Evolutionary conservation across 192 early-diverging fungal species (phyloP).

Genomic region (Linnemannia zychae): DNA sequence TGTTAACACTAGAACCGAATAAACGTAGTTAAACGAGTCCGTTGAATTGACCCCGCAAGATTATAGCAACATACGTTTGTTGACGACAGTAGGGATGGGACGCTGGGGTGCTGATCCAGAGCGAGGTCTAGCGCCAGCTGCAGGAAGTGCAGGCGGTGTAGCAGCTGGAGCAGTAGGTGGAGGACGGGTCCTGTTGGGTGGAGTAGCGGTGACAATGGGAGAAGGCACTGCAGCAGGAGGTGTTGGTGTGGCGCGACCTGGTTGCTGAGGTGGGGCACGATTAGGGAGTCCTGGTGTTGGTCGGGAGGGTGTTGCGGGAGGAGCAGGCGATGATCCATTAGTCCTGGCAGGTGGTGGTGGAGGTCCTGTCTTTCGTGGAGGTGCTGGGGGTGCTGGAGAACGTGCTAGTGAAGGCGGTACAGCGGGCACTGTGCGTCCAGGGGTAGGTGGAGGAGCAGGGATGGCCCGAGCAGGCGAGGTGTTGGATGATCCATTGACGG

Average conservation of each 20-base stretch:
- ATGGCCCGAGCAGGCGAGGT: conserved; percentile 34
- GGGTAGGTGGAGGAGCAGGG: conserved; percentile 37
- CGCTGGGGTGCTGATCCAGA: conserved; percentile 41
- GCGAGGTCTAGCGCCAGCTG: conserved; percentile 21
- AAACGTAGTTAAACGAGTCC: background rate
- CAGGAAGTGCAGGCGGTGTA: conserved; percentile 23
- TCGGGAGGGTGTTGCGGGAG: conserved; percentile 29
- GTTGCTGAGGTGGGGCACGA: conserved; percentile 36
- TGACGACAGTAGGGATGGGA: background rate
- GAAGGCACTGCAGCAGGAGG: conserved; percentile 17
- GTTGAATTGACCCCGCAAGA: background rate
- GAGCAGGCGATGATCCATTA: conserved; percentile 39
- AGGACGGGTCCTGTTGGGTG: conserved; percentile 39
- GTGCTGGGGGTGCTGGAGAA: conserved; percentile 23
- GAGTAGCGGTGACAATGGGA: conserved; percentile 13
- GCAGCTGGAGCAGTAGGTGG: conserved; percentile 11
- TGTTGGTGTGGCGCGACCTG: conserved; percentile 25
- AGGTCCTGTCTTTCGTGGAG: conserved; percentile 39
- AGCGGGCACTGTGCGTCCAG: conserved; percentile 26
- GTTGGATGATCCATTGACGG: conserved; percentile 29
- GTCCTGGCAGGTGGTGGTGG: conserved; percentile 25
- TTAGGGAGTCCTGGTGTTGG: conserved; percentile 39
- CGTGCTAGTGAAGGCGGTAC: conserved; percentile 34
- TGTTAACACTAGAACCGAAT: background rate
- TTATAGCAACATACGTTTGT: background rate